These are phyloP conservation scores for Sarocladium oryzae DNA, from an alignment of 2,329 filamentous ascomycete genomes.

Conservation along the genomic window DNA sequence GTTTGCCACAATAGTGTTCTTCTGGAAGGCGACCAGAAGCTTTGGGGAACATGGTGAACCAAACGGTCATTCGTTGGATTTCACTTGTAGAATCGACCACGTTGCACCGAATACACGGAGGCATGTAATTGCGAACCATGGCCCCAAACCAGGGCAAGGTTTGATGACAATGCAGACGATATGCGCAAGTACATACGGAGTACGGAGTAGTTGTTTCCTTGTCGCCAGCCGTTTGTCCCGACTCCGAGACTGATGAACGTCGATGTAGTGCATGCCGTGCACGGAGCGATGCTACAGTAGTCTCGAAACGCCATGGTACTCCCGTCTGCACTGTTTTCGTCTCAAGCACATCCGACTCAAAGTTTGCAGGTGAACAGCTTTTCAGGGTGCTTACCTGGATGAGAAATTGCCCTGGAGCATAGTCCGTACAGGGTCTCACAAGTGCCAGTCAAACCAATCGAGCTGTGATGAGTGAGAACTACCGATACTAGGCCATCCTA, in stretches of 20 bases:
- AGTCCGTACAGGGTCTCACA: background rate
- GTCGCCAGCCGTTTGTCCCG: background rate
- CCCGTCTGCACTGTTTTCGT: no score
- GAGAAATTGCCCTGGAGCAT: no score
- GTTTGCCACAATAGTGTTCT: slow-evolving; percentile 8
- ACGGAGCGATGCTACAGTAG: no score
- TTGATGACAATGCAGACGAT: background rate
- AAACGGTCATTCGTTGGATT: background rate
- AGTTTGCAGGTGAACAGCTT: background rate
- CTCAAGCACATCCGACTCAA: slow-evolving; percentile 2
- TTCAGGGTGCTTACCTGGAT: no score
- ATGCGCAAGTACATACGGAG: no score
- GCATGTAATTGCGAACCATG: background rate
- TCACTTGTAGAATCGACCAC: no score
- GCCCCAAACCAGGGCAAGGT: background rate
- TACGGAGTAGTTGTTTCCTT: background rate
- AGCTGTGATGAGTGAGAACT: background rate
- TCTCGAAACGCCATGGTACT: no score
- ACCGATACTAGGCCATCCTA: no score
- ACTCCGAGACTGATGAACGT: slow-evolving; percentile 1
- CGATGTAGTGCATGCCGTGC: no score
- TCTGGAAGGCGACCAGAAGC: slow-evolving; percentile 8
- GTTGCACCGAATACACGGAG: no score
- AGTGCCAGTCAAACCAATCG: background rate
- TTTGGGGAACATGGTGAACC: background rate